Conservation (phyloP, 345 rosid species). For the Bretschneidera sinensis region DNA sequence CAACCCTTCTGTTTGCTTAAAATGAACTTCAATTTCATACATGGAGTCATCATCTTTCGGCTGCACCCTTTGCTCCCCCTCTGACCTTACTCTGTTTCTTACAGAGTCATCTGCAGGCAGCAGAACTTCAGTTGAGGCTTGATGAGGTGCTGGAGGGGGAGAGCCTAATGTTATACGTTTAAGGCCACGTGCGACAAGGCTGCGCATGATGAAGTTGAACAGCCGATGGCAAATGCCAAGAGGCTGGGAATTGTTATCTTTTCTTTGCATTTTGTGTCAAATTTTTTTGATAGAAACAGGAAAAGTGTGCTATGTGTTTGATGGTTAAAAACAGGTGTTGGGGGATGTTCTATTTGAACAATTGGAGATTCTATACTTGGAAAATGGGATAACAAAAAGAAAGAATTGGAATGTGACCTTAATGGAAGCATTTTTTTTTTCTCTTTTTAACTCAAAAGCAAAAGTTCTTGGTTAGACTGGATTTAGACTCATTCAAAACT, state of each 20-base stretch:
- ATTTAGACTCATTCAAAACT: no score
- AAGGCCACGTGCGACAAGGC: not conserved
- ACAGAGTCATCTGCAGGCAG: no score
- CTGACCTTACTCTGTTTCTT: no score
- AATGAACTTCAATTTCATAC: no score
- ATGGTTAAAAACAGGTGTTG: not conserved
- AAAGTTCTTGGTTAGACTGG: no score
- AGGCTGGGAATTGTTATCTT: slow-evolving; percentile 11
- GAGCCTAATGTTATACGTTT: no score
- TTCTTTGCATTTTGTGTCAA: slow-evolving; percentile 18
- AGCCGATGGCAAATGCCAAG: slow-evolving; percentile 20
- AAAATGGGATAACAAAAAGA: slow-evolving; percentile 10
- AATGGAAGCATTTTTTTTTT: slow-evolving; percentile 19
- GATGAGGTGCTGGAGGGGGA: no score
- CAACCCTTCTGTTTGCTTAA: no score
- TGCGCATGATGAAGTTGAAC: slow-evolving; percentile 7
- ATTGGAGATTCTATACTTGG: slow-evolving; percentile 20
- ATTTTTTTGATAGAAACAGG: not conserved
- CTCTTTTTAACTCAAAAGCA: slow-evolving; percentile 2
- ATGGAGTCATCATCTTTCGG: no score
- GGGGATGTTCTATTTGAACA: no score
- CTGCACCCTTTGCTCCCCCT: no score
- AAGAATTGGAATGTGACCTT: not conserved
- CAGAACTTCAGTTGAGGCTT: no score
- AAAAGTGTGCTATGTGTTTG: not conserved